Conservation (phyloP, 1,284 basidiomycete species). For the Austroboletus rostrupii region DNA sequence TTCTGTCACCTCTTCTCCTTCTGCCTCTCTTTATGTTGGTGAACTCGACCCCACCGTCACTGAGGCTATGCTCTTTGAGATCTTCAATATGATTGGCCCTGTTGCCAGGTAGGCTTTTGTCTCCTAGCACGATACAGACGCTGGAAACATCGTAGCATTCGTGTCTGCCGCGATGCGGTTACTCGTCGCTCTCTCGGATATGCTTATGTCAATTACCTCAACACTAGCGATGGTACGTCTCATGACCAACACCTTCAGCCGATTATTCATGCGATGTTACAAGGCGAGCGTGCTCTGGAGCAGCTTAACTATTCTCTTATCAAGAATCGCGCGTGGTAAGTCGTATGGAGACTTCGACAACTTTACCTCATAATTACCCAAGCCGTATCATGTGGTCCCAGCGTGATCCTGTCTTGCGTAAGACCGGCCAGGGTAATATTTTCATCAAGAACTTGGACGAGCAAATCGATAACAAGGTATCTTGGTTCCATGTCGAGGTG, state of each 20-base stretch:
- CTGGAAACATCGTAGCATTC: slow-evolving; percentile 63
- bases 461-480: slow-evolving; percentile 96
- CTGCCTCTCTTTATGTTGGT: slow-evolving; percentile 96
- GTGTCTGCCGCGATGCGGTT: slow-evolving; percentile 99
- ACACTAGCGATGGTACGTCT: slow-evolving; percentile 82
- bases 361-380: slow-evolving; percentile 4
- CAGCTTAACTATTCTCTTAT: slow-evolving; percentile 99
- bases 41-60: slow-evolving; percentile 98
- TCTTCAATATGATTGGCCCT: slow-evolving; percentile 99
- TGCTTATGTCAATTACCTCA: slow-evolving; percentile 99
- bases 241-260: not conserved
- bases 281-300: slow-evolving; percentile 96
- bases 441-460: slow-evolving; percentile 99
- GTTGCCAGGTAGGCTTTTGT: slow-evolving; percentile 75
- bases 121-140: not conserved
- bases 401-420: slow-evolving; percentile 97
- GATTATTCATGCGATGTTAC: slow-evolving; percentile 11
- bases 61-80: slow-evolving; percentile 99
- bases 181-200: slow-evolving; percentile 99
- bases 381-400: slow-evolving; percentile 99
- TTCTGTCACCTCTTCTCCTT: slow-evolving; percentile 63
- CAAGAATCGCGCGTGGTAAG: slow-evolving; percentile 93
- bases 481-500: not conserved
- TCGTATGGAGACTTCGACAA: not conserved
- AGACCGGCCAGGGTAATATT: slow-evolving; percentile 99